A percentile compares a stretch with the other conserved stretches of the same genome.
phyloP scores from a whole-genome alignment of 768 basidiomycete genomes.

The Tubosaeta brunneosetosa region DNA sequence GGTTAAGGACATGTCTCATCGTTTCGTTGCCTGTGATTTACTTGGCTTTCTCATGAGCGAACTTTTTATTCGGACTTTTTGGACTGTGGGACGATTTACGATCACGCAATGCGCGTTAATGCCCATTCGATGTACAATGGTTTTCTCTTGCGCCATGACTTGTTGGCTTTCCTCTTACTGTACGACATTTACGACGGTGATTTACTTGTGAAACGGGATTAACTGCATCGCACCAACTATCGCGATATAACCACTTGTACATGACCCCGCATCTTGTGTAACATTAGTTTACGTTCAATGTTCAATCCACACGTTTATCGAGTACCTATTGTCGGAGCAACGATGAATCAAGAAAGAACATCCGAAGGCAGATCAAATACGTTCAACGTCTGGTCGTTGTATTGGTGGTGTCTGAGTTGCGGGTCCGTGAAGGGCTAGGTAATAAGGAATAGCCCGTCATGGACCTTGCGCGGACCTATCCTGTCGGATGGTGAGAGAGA shows the following conservation, averaged over 20 bases:
- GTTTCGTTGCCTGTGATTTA: constrained; percentile 14
- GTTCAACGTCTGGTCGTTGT: no score
- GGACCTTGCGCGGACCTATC: no score
- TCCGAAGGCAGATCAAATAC: background rate
- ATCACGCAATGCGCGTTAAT: constrained; percentile 8
- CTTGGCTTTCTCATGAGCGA: constrained; percentile 18
- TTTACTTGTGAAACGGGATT: constrained; percentile 8
- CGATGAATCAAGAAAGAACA: background rate
- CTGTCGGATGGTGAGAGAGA: no score
- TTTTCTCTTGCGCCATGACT: constrained; percentile 18
- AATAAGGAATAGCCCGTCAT: no score
- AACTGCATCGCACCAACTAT: constrained; percentile 6
- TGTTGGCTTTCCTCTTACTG: constrained; percentile 3
- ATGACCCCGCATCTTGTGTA: constrained; percentile 24
- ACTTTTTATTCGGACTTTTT: constrained; percentile 6
- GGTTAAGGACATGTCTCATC: constrained; percentile 11
- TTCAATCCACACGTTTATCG: background rate
- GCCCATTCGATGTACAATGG: constrained; percentile 4
- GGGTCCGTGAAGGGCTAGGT: no score
- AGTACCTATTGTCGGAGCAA: constrained; percentile 1
- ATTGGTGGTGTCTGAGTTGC: no score
- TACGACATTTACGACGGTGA: constrained; percentile 19
- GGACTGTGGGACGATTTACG: constrained; percentile 8
- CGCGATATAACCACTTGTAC: constrained; percentile 21
- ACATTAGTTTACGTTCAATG: background rate